Evolutionary conservation across 164 flowering plant species (phyloP), one percentile per base, ranked within the genome.

Genomic region (Magnolia sinica): DNA sequence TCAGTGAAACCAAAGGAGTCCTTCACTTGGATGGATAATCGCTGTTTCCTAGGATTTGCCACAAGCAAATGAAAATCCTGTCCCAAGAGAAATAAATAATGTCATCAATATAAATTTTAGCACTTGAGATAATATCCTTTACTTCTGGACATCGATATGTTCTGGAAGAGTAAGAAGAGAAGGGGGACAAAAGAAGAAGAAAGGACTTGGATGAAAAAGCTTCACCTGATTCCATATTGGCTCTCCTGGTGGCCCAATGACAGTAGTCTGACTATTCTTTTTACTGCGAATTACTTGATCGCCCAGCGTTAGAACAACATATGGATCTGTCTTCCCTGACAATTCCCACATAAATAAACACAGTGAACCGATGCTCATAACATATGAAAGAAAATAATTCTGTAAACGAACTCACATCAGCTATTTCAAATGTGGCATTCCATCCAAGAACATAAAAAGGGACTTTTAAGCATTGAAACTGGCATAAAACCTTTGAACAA

Each of bases 221-320:
- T 16, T 55, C 13, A 93, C 99, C 92, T 96, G 99, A 86, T 96
- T 96, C 99, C 98, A 96, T 49, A 96, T 94, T 58, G 99, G 99
- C 79, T 89, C 88, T 52, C 98, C 99, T 73, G 99, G 99, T 45
- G 93, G 94, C 23, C 99, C 99, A 83, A 89, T 89, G 67, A 96
- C 92, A 70, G 99, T 94, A 20, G 99, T 96, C 84, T 92, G 98
- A 79, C 99, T 96, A 80, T 93, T 96, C 89, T 88, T 92, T 87
- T 96, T 96, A 85, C 99, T 94, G 63, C 93, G 88, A 76, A 94
- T 92, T 55, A 78, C 80, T 89, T 96, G 98, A 88, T 94, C 93
- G 20, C 97, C 98, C 77, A 96, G 73, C 71, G 84, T 89, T 71
- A 96, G 79, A 82, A 87, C 83, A 79, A 94, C 99, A 81, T 89